Base-by-base conservation (phyloP, 1,284 basidiomycete species). In the Trichosporon coremiiforme region DNA sequence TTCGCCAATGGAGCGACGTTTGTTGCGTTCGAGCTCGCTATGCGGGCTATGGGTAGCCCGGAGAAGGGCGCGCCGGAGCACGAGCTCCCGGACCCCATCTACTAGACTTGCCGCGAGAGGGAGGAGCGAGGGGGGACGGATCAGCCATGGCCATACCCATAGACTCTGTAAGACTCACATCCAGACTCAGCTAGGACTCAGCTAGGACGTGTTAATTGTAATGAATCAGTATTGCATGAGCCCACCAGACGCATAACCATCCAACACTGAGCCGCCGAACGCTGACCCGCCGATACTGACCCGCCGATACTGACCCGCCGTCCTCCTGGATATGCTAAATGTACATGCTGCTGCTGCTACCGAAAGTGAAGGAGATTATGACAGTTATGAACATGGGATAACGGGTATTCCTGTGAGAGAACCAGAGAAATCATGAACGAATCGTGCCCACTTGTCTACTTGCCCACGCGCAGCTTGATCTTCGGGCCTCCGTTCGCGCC, bases 1-100 rank as follows among this genome's bases (percentile, higher is more conserved):
- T 82, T 83, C 65, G 94, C 94, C 10, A 97, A 97, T 78, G 94
- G 93, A 41, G 92, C 92, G 2, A 97, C 94, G 0, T 96, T 96
- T 87, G 88, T 95, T 69, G 94, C 92, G 2, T 95, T 94, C 78
- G 94, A 96, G 85, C 86, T 95, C 83, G 92, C 92, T 38, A 93
- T 85, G 84, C 72, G 83, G 66, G 75, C 77, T 9, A 75, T 84
- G 75, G 73, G 72, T 10, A 20, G 45, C 22, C 55, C 63, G 17
- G 57, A 64, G 57, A 75, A 83, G 75, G 73, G 72, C 33, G n/a
- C 45, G 20, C 64, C 66, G 25, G 35, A 12, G 29, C 29, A 64
- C 15, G 38, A 41, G 38, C 25, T 65, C 8, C 68, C 68, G 12
- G 64, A 62, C 38, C 66, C 66, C 15, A 66, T 66, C 25, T 53